Conservation (phyloP, 2,329 filamentous ascomycete genomes). For the Acrocalymma vagum region DNA sequence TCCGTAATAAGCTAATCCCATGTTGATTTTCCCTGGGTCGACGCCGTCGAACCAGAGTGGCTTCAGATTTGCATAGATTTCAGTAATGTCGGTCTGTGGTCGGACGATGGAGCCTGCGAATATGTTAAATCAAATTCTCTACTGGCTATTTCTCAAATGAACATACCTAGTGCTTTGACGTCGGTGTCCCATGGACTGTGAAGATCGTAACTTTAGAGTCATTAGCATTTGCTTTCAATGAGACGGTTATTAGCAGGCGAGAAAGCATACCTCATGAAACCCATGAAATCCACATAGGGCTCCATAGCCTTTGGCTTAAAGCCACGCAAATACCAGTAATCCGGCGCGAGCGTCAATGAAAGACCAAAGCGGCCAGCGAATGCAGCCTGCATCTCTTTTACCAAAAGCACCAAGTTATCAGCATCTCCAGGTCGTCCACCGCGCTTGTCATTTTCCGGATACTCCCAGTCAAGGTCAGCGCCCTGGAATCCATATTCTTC, state of each 20-base stretch:
- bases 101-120: conserved; percentile 9
- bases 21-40: conserved; percentile 48
- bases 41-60: conserved; percentile 58
- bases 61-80: conserved; percentile 51
- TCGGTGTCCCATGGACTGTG: conserved; percentile 43
- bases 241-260: background rate
- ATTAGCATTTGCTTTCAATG: background rate
- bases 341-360: conserved; percentile 21
- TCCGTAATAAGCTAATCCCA: conserved; percentile 59
- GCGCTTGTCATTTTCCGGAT: conserved; percentile 42
- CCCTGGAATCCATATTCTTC: conserved; percentile 53
- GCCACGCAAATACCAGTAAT: conserved; percentile 35
- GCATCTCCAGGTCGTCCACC: conserved; percentile 46
- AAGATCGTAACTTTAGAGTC: conserved; percentile 16
- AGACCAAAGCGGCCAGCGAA: conserved; percentile 35
- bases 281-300: conserved; percentile 39
- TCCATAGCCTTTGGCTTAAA: conserved; percentile 48
- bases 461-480: conserved; percentile 58
- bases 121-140: too few species aligned
- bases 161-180: conserved; percentile 27
- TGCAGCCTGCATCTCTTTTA: conserved; percentile 24
- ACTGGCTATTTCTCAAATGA: too few species aligned
- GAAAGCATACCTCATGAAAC: conserved; percentile 23
- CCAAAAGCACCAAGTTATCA: conserved; percentile 27
- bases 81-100: conserved; percentile 55